These are phyloP conservation scores for Thalassiosira hispida DNA, from an alignment of 352 stramenopile species.

Conservation along the genomic window DNA sequence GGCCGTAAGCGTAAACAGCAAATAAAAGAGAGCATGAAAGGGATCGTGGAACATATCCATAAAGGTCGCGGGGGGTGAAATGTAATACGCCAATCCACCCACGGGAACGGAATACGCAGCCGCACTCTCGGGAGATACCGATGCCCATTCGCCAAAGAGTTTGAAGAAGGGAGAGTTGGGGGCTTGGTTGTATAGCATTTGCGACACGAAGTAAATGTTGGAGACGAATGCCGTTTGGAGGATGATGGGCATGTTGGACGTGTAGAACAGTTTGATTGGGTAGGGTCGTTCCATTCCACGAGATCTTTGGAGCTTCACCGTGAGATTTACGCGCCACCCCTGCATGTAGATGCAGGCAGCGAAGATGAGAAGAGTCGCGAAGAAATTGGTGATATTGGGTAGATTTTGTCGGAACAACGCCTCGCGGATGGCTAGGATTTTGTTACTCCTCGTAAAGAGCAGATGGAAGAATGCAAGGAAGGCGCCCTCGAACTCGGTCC, in stretches of 20 bases:
- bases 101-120: slow-evolving; percentile 90
- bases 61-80: slow-evolving; percentile 93
- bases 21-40: slow-evolving; percentile 98
- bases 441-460: slow-evolving; percentile 96
- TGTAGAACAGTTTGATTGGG: slow-evolving; percentile 99
- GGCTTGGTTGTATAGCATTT: slow-evolving; percentile 99
- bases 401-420: slow-evolving; percentile 99
- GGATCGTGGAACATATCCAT: slow-evolving; percentile 97
- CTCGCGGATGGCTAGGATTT: slow-evolving; percentile 95
- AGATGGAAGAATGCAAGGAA: slow-evolving; percentile 99
- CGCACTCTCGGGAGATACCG: slow-evolving; percentile 90
- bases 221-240: slow-evolving; percentile 97
- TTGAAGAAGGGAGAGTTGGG: slow-evolving; percentile 96
- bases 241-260: slow-evolving; percentile 99
- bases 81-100: slow-evolving; percentile 96
- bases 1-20: slow-evolving; percentile 97
- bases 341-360: slow-evolving; percentile 99
- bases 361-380: slow-evolving; percentile 99
- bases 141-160: slow-evolving; percentile 96
- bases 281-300: slow-evolving; percentile 97
- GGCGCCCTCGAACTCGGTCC: slow-evolving; percentile 98
- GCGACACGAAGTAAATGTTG: slow-evolving; percentile 99
- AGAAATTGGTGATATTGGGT: slow-evolving; percentile 98
- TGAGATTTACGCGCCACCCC: slow-evolving; percentile 93
- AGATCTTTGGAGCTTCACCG: slow-evolving; percentile 98